phyloP scores from a whole-genome alignment of 768 basidiomycete species.

The Megacollybia marginata region DNA sequence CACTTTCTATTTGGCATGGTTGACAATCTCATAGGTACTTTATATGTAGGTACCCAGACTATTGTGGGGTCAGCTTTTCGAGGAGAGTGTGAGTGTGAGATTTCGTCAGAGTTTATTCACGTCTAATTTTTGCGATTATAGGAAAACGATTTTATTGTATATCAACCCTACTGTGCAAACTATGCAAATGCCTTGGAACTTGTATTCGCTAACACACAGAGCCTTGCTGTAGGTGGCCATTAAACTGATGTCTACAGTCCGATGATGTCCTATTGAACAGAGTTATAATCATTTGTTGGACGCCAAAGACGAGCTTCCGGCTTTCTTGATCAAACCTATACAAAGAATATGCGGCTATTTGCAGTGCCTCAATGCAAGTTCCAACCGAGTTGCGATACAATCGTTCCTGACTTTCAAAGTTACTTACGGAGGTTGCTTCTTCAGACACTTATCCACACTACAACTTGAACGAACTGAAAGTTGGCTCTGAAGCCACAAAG shows the following conservation, averaged over 20 bases:
- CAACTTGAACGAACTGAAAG: slow-evolving; percentile 78
- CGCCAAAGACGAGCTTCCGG: slow-evolving; percentile 86
- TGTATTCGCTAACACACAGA: slow-evolving; percentile 80
- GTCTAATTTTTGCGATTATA: slow-evolving; percentile 43
- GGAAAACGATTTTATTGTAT: slow-evolving; percentile 94
- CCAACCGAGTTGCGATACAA: slow-evolving; percentile 7
- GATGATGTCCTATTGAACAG: slow-evolving; percentile 40
- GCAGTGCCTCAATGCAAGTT: slow-evolving; percentile 77
- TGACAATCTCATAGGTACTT: too few species aligned
- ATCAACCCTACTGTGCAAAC: slow-evolving; percentile 96
- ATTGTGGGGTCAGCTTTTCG: slow-evolving; percentile 86
- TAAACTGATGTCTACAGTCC: slow-evolving; percentile 6
- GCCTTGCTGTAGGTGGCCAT: slow-evolving; percentile 62
- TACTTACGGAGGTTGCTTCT: slow-evolving; percentile 65
- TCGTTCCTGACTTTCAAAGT: slow-evolving; percentile 32
- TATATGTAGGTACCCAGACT: too few species aligned
- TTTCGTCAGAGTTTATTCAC: slow-evolving; percentile 26
- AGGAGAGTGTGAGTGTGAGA: slow-evolving; percentile 61
- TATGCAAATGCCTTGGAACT: slow-evolving; percentile 83
- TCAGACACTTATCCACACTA: slow-evolving; percentile 57
- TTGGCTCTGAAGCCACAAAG: slow-evolving; percentile 80
- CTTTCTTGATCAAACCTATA: slow-evolving; percentile 97
- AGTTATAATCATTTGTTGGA: slow-evolving; percentile 79
- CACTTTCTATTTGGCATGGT: too few species aligned
- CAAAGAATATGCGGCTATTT: slow-evolving; percentile 99